Conservation (phyloP, 2,329 filamentous ascomycete genomes). For the Davidsoniella australis region DNA sequence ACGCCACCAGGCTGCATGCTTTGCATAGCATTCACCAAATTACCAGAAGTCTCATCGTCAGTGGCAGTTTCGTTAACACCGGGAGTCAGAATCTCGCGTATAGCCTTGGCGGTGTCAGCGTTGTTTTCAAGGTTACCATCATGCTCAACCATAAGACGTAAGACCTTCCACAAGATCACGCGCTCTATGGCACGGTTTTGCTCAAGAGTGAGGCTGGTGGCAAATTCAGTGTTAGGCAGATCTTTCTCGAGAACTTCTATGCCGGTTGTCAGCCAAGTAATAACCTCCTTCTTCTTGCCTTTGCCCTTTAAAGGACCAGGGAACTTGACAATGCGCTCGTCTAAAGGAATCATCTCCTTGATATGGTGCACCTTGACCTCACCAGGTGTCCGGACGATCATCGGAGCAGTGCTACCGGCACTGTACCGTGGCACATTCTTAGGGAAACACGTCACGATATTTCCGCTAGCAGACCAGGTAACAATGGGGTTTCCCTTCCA, state of each 20-base stretch:
- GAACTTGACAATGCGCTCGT: constrained; percentile 61
- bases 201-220: constrained; percentile 35
- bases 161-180: constrained; percentile 70
- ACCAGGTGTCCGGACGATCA: constrained; percentile 67
- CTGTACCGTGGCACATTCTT: constrained; percentile 77
- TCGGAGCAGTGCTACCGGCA: constrained; percentile 52
- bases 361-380: constrained; percentile 63
- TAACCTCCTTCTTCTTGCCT: constrained; percentile 84
- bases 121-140: constrained; percentile 69
- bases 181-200: constrained; percentile 65
- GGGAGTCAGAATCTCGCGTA: constrained; percentile 59
- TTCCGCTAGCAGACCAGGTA: constrained; percentile 74
- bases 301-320: constrained; percentile 81
- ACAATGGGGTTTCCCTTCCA: constrained; percentile 86
- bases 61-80: constrained; percentile 13
- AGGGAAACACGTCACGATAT: constrained; percentile 70
- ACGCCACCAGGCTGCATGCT: background rate
- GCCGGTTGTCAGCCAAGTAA: constrained; percentile 61
- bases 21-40: constrained; percentile 2
- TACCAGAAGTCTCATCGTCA: background rate
- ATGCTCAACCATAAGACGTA: constrained; percentile 66
- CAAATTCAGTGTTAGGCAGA: constrained; percentile 31
- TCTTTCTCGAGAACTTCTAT: constrained; percentile 57
- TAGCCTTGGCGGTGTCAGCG: constrained; percentile 51
- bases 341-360: constrained; percentile 54